A percentile compares a stretch with the other conserved stretches of the same genome.
These are phyloP conservation scores for Trametes sp. DNA, from an alignment of 1,284 basidiomycete genomes.

Conservation along the genomic window DNA sequence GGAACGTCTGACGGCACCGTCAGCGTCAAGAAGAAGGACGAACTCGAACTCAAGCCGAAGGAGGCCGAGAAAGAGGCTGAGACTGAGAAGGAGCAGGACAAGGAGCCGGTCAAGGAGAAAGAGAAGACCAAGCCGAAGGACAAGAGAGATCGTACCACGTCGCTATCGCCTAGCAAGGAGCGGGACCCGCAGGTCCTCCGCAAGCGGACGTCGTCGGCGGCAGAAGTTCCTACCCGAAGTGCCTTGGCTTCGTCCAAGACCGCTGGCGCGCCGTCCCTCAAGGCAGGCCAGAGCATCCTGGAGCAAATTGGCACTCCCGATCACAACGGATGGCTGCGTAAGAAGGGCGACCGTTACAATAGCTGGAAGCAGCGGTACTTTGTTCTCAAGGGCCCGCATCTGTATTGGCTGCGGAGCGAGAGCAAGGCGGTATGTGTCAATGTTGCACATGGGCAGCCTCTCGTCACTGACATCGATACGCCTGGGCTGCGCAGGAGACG, in stretches of 20 bases:
- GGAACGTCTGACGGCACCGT: slow-evolving; percentile 45
- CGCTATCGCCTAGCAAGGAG: slow-evolving; percentile 33
- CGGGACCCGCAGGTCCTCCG: slow-evolving; percentile 48
- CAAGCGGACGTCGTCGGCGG: slow-evolving; percentile 58
- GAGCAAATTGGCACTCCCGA: slow-evolving; percentile 91
- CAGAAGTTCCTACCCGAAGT: slow-evolving; percentile 26
- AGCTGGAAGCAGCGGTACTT: slow-evolving; percentile 95
- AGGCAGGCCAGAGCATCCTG: slow-evolving; percentile 76
- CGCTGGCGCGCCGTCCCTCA: slow-evolving; percentile 49
- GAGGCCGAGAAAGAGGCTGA: slow-evolving; percentile 15
- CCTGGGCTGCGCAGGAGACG: slow-evolving; percentile 66
- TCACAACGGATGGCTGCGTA: slow-evolving; percentile 93
- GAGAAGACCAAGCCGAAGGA: slow-evolving; percentile 26
- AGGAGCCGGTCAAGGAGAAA: slow-evolving; percentile 25
- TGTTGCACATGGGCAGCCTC: slow-evolving; percentile 2
- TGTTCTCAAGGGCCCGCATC: slow-evolving; percentile 90
- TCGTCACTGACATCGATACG: slow-evolving; percentile 17
- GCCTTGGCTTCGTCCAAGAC: slow-evolving; percentile 22
- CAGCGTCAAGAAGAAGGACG: slow-evolving; percentile 17
- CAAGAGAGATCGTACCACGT: slow-evolving; percentile 26
- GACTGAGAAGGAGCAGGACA: slow-evolving; percentile 23
- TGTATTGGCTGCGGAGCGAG: slow-evolving; percentile 85
- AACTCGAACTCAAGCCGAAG: slow-evolving; percentile 18
- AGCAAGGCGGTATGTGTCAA: slow-evolving; percentile 64
- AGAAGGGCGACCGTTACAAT: slow-evolving; percentile 94